These are phyloP conservation scores for Starmerella apicola DNA, from an alignment of 805 yeast species.

Conservation along the genomic window DNA sequence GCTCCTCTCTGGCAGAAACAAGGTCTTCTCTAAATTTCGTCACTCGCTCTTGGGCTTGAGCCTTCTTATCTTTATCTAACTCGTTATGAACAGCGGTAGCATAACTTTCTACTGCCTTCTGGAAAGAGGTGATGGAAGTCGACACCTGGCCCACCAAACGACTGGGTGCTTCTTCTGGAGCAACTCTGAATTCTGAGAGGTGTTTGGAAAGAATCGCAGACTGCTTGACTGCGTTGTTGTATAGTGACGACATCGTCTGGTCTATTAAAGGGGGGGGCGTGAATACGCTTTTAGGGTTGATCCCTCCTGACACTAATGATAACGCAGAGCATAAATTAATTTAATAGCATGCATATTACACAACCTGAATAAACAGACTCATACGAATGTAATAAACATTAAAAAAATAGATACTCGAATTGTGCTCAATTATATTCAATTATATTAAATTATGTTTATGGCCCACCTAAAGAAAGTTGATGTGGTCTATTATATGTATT, in stretches of 20 bases:
- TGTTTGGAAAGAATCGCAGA: slow-evolving; percentile 61
- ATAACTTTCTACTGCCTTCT: slow-evolving; percentile 64
- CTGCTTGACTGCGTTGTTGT: slow-evolving; percentile 83
- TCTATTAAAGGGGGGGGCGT: too few relatives aligned
- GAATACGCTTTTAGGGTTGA: too few relatives aligned
- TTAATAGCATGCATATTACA: too few relatives aligned
- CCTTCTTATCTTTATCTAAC: slow-evolving; percentile 38
- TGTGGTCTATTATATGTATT: neutral
- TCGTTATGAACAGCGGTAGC: slow-evolving; percentile 48
- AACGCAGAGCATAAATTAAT: too few relatives aligned
- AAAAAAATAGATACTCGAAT: too few relatives aligned
- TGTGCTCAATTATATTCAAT: too few relatives aligned
- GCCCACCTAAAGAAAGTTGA: too few relatives aligned
- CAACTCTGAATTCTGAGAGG: slow-evolving; percentile 42
- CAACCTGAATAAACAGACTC: too few relatives aligned
- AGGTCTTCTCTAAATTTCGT: slow-evolving; percentile 38
- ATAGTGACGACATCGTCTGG: slow-evolving; percentile 58
- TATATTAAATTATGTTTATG: too few relatives aligned
- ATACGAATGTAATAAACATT: too few relatives aligned
- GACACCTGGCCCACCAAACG: slow-evolving; percentile 64
- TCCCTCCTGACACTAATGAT: too few relatives aligned
- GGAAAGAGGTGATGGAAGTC: slow-evolving; percentile 65
- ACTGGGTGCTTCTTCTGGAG: slow-evolving; percentile 56
- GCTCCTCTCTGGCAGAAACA: slow-evolving; percentile 36
- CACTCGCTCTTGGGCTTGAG: slow-evolving; percentile 51